phyloP scores from a whole-genome alignment of 2,329 filamentous ascomycete species.

The Monosporascus sp. region DNA sequence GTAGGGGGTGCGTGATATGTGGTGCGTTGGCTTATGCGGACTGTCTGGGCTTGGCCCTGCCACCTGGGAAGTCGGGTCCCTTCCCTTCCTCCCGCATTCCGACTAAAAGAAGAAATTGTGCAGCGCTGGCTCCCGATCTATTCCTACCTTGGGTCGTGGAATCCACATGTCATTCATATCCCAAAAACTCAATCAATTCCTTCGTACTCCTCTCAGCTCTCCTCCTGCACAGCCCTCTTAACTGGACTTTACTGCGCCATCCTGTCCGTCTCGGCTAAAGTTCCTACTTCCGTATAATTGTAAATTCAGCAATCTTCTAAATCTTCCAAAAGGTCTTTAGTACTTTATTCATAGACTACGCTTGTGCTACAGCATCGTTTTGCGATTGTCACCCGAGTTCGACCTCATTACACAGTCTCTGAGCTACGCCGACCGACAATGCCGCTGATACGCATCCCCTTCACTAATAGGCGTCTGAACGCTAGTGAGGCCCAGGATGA shows the following conservation, averaged over 20 bases:
- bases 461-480: slow-evolving; percentile 52
- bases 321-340: too few relatives aligned
- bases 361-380: too few relatives aligned
- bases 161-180: too few relatives aligned
- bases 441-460: slow-evolving; percentile 61
- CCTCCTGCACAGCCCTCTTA: background rate
- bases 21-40: background rate
- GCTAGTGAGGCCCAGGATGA: slow-evolving; percentile 44
- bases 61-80: background rate
- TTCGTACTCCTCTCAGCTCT: too few relatives aligned
- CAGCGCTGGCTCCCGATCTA: too few relatives aligned
- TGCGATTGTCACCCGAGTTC: too few relatives aligned
- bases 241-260: background rate
- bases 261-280: background rate
- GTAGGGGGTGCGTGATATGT: background rate
- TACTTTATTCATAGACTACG: background rate
- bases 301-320: background rate
- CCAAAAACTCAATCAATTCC: too few relatives aligned
- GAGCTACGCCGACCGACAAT: slow-evolving; percentile 13
- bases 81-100: too few relatives aligned
- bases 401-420: background rate
- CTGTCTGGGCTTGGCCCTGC: background rate
- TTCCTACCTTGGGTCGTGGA: too few relatives aligned
- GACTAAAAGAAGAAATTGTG: too few relatives aligned
- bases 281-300: background rate